Evolutionary conservation across 805 yeast genomes (phyloP).

Genomic region (Cyberlindnera subsufficiens): DNA sequence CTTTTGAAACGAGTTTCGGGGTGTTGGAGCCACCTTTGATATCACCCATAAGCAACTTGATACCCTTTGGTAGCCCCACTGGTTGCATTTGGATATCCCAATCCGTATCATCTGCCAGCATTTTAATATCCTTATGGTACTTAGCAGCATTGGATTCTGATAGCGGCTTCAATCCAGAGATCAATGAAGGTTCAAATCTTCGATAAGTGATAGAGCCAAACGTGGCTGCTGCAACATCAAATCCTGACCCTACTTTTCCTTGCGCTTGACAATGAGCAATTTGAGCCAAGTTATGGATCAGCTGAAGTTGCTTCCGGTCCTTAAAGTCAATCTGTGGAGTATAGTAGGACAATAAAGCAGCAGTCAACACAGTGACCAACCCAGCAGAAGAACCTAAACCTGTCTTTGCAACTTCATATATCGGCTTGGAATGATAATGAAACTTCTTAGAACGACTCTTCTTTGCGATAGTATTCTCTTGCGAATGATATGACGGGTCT

Average conservation of each 20-base stretch:
- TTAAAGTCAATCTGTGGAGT: slow-evolving; percentile 27
- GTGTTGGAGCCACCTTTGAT: slow-evolving; percentile 91
- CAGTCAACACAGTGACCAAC: slow-evolving; percentile 70
- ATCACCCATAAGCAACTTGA: slow-evolving; percentile 86
- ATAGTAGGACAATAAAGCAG: slow-evolving; percentile 56
- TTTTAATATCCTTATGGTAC: slow-evolving; percentile 26
- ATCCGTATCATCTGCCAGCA: slow-evolving; percentile 35
- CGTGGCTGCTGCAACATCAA: slow-evolving; percentile 94
- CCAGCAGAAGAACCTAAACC: slow-evolving; percentile 98
- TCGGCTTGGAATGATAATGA: slow-evolving; percentile 51
- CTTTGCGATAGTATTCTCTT: slow-evolving; percentile 36
- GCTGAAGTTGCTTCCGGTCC: slow-evolving; percentile 18
- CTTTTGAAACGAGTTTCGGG: slow-evolving; percentile 78
- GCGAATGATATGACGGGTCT: slow-evolving; percentile 88
- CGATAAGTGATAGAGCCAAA: slow-evolving; percentile 83
- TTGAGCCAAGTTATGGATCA: slow-evolving; percentile 83
- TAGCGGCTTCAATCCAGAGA: slow-evolving; percentile 30
- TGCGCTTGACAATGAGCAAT: slow-evolving; percentile 91
- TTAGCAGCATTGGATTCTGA: slow-evolving; percentile 19
- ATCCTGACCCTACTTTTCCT: slow-evolving; percentile 93
- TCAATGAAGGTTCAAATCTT: slow-evolving; percentile 59
- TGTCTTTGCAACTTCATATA: slow-evolving; percentile 79
- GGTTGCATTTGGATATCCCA: slow-evolving; percentile 59
- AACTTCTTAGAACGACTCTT: slow-evolving; percentile 39
- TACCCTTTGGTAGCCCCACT: slow-evolving; percentile 61